Base-by-base conservation (phyloP, 306 rosid genomes). In the Alnus rubra region DNA sequence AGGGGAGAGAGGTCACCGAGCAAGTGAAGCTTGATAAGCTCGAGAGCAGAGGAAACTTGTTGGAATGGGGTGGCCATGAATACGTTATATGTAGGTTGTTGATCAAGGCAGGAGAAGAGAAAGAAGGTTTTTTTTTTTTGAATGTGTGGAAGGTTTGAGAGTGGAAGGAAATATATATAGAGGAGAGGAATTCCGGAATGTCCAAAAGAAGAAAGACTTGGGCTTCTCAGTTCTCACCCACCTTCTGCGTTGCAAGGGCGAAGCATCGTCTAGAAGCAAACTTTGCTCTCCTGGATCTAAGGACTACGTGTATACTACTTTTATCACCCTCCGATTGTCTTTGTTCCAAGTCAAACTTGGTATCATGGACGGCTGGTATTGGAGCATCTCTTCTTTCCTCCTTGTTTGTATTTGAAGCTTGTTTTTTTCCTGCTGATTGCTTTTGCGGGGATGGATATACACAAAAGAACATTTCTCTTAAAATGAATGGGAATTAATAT, bases 1-100 rank as follows among this genome's bases (percentile, higher is more conserved):
- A 86, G 19, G 0, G 98, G 98, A 28, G 98, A 90, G 30, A 84
- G 60, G 47, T 92, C 94, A 10, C 96, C 97, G 0, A 94, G 74
- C 49, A 94, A 92, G 77, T 90, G 91, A 42, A 86, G 76, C 78
- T 92, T 92, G 81, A 94, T 92, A 72, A 33, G 71, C 3, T 81
- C 69, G 1, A 92, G 88, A 4, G 84, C 89, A 7, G 86, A 87
- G 31, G 85, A 87, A 37, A 78, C 33, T 39, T 89, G 81, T 51
- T 89, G 80, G 50, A 28, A 76, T 0, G 78, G 50, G 67, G 71
- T 80, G 2, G 88, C 89, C 98, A 92, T 90, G 9, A 23, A 6
- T 37, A 10, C 13, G 55, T 4, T 51, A 14, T 12, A 1, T 13
- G 3, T 13, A 39, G 2, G 44, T 39, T 39, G 4, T 4, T 3